Conservation (phyloP, 1,139 yeast genomes). For the Yamadazyma mexicana region DNA sequence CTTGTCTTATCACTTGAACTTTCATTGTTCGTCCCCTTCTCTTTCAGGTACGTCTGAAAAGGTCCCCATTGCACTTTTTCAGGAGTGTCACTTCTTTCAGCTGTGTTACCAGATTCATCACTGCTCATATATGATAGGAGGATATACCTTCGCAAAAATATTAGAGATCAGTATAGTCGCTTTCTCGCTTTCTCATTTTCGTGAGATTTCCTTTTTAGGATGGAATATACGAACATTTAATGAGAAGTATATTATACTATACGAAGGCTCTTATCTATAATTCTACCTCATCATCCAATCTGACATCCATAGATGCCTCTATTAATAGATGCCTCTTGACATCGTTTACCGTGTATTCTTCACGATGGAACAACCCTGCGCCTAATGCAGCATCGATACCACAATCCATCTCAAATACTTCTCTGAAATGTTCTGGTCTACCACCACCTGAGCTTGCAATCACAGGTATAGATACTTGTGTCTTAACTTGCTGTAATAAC, state of each 20-base stretch:
- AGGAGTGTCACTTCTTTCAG: conserved; percentile 3
- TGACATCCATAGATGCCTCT: conserved; percentile 34
- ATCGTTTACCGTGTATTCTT: conserved; percentile 81
- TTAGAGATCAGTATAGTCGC: too few species aligned
- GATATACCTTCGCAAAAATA: too few species aligned
- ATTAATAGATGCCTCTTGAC: conserved; percentile 64
- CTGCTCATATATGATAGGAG: not conserved
- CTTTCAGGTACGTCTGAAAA: too few species aligned
- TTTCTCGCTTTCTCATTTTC: too few species aligned
- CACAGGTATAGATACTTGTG: conserved; percentile 80
- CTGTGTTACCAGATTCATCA: too few species aligned
- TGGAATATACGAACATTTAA: too few species aligned
- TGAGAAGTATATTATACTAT: too few species aligned
- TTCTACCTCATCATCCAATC: conserved; percentile 32
- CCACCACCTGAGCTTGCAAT: conserved; percentile 99
- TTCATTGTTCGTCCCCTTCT: too few species aligned
- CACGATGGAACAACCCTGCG: conserved; percentile 97
- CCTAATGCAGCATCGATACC: conserved; percentile 95
- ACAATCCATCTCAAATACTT: conserved; percentile 74
- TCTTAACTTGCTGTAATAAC: conserved; percentile 72
- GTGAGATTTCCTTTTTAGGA: too few species aligned
- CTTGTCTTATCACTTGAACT: conserved; percentile 1
- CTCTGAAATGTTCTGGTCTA: conserved; percentile 80
- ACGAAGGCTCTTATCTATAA: conserved; percentile 17
- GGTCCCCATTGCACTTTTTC: too few species aligned